A percentile compares a stretch with the other conserved stretches of the same genome.
Conservation (phyloP, 169 alveolate species). For the Plasmodium vinckei region DNA sequence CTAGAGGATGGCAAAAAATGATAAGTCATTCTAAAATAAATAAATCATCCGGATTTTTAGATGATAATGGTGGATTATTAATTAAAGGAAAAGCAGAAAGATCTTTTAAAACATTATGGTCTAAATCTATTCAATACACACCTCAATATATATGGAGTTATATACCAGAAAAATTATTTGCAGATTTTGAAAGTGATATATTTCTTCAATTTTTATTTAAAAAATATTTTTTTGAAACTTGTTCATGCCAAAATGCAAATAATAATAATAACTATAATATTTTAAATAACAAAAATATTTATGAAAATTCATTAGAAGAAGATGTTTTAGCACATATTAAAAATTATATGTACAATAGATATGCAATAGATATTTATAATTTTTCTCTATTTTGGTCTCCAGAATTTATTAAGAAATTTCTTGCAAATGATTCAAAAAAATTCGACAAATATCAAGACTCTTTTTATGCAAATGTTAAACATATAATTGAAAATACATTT, state of each 20-base stretch:
- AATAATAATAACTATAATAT: background rate
- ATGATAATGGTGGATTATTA: slow-evolving; percentile 91
- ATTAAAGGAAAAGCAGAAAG: slow-evolving; percentile 93
- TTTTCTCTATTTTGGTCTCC: slow-evolving; percentile 67
- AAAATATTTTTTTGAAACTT: slow-evolving; percentile 21
- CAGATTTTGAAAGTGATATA: slow-evolving; percentile 14
- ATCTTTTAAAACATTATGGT: slow-evolving; percentile 91
- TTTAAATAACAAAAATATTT: background rate
- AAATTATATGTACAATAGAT: slow-evolving; percentile 36
- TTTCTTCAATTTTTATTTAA: slow-evolving; percentile 49
- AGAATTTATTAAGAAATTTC: slow-evolving; percentile 47
- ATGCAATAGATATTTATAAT: slow-evolving; percentile 66
- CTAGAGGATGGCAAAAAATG: slow-evolving; percentile 95
- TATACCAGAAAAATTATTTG: slow-evolving; percentile 54
- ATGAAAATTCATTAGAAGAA: background rate
- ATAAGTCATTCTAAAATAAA: slow-evolving; percentile 90
- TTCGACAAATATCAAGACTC: slow-evolving; percentile 4
- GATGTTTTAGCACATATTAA: slow-evolving; percentile 4
- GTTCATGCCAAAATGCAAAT: background rate
- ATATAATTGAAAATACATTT: background rate
- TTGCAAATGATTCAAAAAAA: slow-evolving; percentile 11
- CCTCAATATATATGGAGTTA: slow-evolving; percentile 91
- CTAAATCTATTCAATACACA: slow-evolving; percentile 86
- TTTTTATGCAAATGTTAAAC: slow-evolving; percentile 3
- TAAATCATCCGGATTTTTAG: slow-evolving; percentile 91